Base-by-base conservation (phyloP, 345 rosid species). In the Theobroma cacao region DNA sequence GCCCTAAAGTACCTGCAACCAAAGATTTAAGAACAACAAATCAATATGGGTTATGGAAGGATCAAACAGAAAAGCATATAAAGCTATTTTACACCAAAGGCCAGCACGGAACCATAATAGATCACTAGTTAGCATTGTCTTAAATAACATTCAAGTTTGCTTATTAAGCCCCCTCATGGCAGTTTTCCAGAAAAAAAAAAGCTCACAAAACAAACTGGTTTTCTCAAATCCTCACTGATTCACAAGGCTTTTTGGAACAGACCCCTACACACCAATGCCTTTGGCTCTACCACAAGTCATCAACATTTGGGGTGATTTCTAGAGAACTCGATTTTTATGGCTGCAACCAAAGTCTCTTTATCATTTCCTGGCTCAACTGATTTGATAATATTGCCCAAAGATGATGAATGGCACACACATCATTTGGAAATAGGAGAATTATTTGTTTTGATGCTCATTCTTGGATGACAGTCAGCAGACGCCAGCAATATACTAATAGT, bases 1-100 rank as follows among this genome's bases (percentile, higher is more conserved):
- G 63, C 31, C 56, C 67, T 62, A 64, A 18, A 17, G 43, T 73
- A 55, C 64, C 76, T 73, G 76, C 63, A 73, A 36, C 33, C 48
- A 55, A 55, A 55, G 11, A 20, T 55, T 36, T 18, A 55, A 58
- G 64, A 33, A 34, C 4, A 55, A 18, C 1, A 36, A 8, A 64
- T 36, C 28, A 36, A 15, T n/a, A 34, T 36, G 20, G n/a, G 22
- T 33, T 55, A 68, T 68, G 52, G 0, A 67, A 8, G 15, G 55
- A 20, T 24, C 41, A 20, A 52, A 33, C 24, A 48, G 45, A 18
- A 7, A 53, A 64, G 4, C 0, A 31, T 33, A 64, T 17, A 17
- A 15, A 60, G 8, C 36, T 13, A 31, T 20, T 64, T 17, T 34
- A 64, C 69, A 34, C 14, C 69, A 17, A 36, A 15, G n/a, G n/a